Percentiles rank a stretch among this genome's conserved stretches.
These are phyloP conservation scores for Xylaria longipes DNA, from an alignment of 495 filamentous ascomycete genomes.

Conservation along the genomic window DNA sequence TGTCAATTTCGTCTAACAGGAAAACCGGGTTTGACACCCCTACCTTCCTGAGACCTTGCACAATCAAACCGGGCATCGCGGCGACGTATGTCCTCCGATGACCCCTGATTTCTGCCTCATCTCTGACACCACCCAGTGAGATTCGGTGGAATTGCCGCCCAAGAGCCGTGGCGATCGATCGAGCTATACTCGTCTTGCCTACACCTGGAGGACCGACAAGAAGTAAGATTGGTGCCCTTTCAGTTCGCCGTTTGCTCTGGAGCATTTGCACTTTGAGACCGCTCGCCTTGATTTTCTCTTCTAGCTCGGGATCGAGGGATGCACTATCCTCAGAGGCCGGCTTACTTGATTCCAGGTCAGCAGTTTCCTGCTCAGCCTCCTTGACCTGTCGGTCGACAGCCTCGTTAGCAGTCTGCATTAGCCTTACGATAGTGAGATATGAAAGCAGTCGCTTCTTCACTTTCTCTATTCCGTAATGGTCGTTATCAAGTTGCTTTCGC, in stretches of 20 bases:
- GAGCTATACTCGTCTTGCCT: constrained; percentile 95
- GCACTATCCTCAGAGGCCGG: constrained; percentile 36
- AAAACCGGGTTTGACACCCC: constrained; percentile 96
- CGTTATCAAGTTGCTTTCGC: constrained; percentile 89
- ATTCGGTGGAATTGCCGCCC: constrained; percentile 97
- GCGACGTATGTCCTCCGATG: constrained; percentile 97
- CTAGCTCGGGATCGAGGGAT: constrained; percentile 41
- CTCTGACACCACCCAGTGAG: constrained; percentile 92
- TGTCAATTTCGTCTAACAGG: constrained; percentile 98
- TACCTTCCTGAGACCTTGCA: constrained; percentile 94
- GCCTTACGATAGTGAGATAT: constrained; percentile 91
- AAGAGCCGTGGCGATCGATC: constrained; percentile 88
- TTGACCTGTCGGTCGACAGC: constrained; percentile 79
- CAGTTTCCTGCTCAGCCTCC: constrained; percentile 65
- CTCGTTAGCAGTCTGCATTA: constrained; percentile 89
- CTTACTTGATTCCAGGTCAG: constrained; percentile 50
- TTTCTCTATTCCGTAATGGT: constrained; percentile 96
- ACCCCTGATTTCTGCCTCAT: constrained; percentile 96
- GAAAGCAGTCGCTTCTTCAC: constrained; percentile 97
- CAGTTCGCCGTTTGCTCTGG: constrained; percentile 77
- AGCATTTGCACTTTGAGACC: constrained; percentile 70
- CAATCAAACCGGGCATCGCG: constrained; percentile 96
- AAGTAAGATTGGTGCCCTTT: constrained; percentile 95
- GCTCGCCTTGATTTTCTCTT: constrained; percentile 53
- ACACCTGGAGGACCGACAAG: constrained; percentile 94